A percentile compares a stretch with the other conserved stretches of the same genome.
phyloP scores from a whole-genome alignment of 305 asterid species.

The Rubia peregrina region DNA sequence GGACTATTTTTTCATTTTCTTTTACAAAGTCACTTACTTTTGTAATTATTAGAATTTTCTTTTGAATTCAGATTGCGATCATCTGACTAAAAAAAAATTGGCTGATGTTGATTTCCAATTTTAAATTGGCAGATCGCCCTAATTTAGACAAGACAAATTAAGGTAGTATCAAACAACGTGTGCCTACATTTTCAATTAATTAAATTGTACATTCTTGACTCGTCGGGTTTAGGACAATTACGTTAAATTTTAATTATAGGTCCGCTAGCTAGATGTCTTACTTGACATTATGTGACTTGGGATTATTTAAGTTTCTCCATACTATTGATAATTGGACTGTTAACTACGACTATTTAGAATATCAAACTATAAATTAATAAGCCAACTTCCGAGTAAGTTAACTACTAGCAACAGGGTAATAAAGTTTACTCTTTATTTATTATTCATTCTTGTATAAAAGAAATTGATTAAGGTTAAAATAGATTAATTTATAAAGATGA shows the following conservation, averaged over 20 bases:
- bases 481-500: too few species aligned
- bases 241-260: too few species aligned
- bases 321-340: too few species aligned
- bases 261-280: neutral
- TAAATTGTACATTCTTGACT: constrained; percentile 1
- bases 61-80: too few species aligned
- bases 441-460: too few species aligned
- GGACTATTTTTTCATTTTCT: too few species aligned
- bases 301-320: neutral
- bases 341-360: too few species aligned
- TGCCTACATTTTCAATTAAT: neutral
- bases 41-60: too few species aligned
- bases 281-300: neutral
- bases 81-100: too few species aligned
- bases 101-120: neutral
- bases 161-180: neutral
- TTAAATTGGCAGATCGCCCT: neutral
- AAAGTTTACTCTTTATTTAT: too few species aligned
- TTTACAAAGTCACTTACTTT: neutral
- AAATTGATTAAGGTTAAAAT: too few species aligned
- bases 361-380: too few species aligned
- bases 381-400: neutral
- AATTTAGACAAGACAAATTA: neutral
- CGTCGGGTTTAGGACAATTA: neutral
- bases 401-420: neutral